Evolutionary conservation across 2,329 filamentous ascomycete genomes (phyloP).

Genomic region (Aschersonia sp.): DNA sequence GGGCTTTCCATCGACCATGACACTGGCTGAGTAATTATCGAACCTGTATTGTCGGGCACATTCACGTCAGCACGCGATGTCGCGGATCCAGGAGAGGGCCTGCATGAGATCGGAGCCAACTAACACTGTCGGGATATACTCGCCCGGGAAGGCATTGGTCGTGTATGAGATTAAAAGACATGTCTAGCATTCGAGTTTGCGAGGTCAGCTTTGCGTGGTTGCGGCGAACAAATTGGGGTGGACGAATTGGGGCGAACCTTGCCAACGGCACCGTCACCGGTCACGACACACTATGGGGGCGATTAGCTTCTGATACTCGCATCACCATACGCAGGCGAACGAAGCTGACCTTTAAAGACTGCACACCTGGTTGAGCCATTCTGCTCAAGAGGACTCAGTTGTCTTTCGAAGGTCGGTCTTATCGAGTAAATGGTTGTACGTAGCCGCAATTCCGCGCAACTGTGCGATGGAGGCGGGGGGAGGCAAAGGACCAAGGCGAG

Average conservation of each 20-base stretch:
- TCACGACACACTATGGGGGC: constrained; percentile 72
- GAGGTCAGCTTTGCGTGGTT: background rate
- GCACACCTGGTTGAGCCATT: constrained; percentile 75
- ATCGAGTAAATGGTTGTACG: background rate
- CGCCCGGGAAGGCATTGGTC: constrained; percentile 98
- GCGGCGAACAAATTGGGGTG: background rate
- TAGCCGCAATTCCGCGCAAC: background rate
- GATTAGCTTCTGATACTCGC: background rate
- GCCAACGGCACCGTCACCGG: constrained; percentile 96
- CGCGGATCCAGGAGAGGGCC: background rate
- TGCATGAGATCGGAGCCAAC: constrained; percentile 18
- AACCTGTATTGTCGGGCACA: constrained; percentile 42
- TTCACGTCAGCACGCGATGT: background rate
- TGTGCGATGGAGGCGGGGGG: background rate
- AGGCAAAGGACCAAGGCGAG: background rate
- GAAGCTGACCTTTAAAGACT: constrained; percentile 66
- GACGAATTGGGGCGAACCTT: constrained; percentile 34
- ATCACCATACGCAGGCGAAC: background rate
- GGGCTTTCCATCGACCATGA: constrained; percentile 97
- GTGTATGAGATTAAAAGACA: constrained; percentile 99
- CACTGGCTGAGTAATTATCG: constrained; percentile 97
- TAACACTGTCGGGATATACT: constrained; percentile 98
- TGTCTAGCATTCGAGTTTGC: constrained; percentile 43
- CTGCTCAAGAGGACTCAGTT: constrained; percentile 1
- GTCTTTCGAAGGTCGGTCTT: background rate